Percentiles rank a stretch among this genome's conserved stretches.
Evolutionary conservation across 805 yeast genomes (phyloP).

Genomic region (Saccharomycopsis vini): DNA sequence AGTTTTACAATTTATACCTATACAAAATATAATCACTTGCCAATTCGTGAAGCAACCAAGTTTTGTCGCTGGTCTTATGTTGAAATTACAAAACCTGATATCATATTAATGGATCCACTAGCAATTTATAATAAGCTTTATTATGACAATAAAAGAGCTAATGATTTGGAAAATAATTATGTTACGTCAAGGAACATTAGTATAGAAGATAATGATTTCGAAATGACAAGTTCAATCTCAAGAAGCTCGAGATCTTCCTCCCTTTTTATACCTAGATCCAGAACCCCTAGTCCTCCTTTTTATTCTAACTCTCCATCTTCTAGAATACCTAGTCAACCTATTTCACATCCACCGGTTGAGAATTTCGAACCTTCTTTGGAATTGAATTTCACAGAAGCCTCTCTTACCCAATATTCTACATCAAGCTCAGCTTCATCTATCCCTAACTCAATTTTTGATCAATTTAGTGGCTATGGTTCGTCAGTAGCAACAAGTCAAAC

Average conservation of each 20-base stretch:
- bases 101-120: conserved; percentile 15
- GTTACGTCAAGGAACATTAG: not conserved
- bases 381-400: not conserved
- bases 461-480: not conserved
- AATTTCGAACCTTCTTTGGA: not conserved
- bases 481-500: not conserved
- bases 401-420: not conserved
- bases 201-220: conserved; percentile 14
- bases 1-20: conserved; percentile 47
- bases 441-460: conserved; percentile 1
- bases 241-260: conserved; percentile 13
- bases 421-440: conserved; percentile 1
- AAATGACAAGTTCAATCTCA: conserved; percentile 15
- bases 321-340: not conserved
- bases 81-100: conserved; percentile 25
- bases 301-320: no score
- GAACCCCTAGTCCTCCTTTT: not conserved
- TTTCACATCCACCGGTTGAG: conserved; percentile 1
- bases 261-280: conserved; percentile 2
- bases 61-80: conserved; percentile 68
- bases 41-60: conserved; percentile 41
- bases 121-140: not conserved
- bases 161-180: conserved; percentile 12
- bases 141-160: conserved; percentile 3
- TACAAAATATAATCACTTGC: conserved; percentile 61